Base-by-base conservation (phyloP, 2,329 filamentous ascomycete species). In the Epichloe gansuensis region DNA sequence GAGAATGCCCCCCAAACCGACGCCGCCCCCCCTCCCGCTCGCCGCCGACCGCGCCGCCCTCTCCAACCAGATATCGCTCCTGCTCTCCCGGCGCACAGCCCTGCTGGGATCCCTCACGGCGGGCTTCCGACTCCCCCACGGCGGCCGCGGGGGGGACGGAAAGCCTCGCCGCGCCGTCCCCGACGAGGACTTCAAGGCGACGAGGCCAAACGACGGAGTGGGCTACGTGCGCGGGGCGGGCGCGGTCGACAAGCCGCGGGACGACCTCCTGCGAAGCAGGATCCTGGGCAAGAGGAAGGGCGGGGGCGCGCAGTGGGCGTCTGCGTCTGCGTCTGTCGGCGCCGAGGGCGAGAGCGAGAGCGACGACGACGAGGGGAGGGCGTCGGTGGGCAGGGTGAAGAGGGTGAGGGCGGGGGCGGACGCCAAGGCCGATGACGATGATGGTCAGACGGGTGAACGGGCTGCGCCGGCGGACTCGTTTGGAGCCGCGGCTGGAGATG, bases 1-100 rank as follows among this genome's bases (percentile, higher is more conserved):
- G 35, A 34, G 35, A 35, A 35, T 36, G 12, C 13, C 11, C 11
- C 17, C 17, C 27, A 9, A 15, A 36, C 2, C 27, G 27, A 38
- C 13, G 4, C 40, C 43, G n/a, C 49, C 49, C 6, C 17, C 55
- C 39, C 64, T 68, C 47, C 69, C 70, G 47, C 60, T 66, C 47
- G 67, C 68, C 25, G 57, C 66, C 51, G 61, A 71, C 59, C 64
- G 63, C 61, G 65, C 65, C 56, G 61, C 66, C 51, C 58, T 71
- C 47, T 61, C 68, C 54, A 74, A 74, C 65, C 64, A 64, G 54
- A 68, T 74, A 52, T 66, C 68, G 52, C 64, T 74, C 50, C 61
- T 66, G 57, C 56, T 69, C 40, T 58, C 70, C 50, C 63, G 64
- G 9, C 66, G 65, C 52, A 58, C 64, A 4, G 61, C 61, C 31